Conservation (phyloP, 75 land plant genomes). For the Pinus albicaulis region DNA sequence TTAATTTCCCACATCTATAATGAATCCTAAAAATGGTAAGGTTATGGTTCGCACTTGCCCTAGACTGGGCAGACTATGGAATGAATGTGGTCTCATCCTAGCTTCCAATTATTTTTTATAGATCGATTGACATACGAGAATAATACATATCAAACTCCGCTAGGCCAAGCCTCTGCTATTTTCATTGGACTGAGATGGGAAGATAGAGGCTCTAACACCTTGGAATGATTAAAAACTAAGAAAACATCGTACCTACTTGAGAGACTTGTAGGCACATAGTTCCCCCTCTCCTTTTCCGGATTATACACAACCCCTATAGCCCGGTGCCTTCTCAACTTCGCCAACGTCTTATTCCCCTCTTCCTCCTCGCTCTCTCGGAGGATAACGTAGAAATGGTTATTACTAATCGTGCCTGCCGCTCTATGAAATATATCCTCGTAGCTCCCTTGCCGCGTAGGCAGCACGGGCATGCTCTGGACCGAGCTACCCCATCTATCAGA, state of each 20-base stretch:
- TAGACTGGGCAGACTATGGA: no score
- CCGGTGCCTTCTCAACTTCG: constrained; percentile 14
- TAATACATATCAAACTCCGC: not conserved
- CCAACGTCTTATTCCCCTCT: constrained; percentile 3
- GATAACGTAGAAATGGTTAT: not conserved
- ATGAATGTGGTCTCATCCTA: no score
- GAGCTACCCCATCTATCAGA: constrained; percentile 9
- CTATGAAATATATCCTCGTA: constrained; percentile 10
- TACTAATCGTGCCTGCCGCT: constrained; percentile 1
- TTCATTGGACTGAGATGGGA: not conserved
- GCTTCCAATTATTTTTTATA: no score
- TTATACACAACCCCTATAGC: constrained; percentile 30
- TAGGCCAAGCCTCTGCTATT: constrained; percentile 13
- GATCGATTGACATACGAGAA: no score
- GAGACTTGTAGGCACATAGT: constrained; percentile 21
- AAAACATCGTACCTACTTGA: constrained; percentile 23
- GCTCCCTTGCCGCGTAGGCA: constrained; percentile 11
- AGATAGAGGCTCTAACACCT: constrained; percentile 13
- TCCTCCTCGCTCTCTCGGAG: not conserved
- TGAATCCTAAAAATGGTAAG: no score
- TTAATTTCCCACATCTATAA: no score
- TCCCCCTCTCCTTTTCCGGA: constrained; percentile 14
- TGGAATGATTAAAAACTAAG: constrained; percentile 6
- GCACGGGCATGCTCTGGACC: constrained; percentile 1
- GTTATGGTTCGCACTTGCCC: no score